phyloP scores from a whole-genome alignment of 768 basidiomycete species.

The Termitomyces sp. region DNA sequence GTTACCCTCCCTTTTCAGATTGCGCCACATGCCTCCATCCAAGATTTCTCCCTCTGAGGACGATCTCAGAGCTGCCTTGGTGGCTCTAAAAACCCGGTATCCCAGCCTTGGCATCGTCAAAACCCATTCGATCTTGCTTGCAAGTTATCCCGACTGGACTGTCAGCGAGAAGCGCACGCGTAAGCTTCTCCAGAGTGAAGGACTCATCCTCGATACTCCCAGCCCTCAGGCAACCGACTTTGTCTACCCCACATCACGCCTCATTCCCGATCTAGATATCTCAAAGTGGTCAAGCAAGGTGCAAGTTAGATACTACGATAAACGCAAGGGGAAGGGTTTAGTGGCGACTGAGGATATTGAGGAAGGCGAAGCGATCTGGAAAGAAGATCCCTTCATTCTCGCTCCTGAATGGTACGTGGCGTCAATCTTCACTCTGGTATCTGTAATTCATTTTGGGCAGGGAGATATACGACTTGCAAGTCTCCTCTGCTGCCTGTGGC shows the following conservation, averaged over 20 bases:
- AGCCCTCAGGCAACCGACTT: slow-evolving; percentile 16
- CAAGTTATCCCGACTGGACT: slow-evolving; percentile 61
- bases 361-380: slow-evolving; percentile 78
- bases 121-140: slow-evolving; percentile 60
- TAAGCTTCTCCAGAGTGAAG: slow-evolving; percentile 64
- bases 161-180: slow-evolving; percentile 83
- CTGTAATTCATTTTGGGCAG: slow-evolving; percentile 31
- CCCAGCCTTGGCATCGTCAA: slow-evolving; percentile 71
- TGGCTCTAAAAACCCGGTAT: slow-evolving; percentile 51
- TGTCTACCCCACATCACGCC: slow-evolving; percentile 56
- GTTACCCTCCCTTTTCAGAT: background rate
- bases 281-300: slow-evolving; percentile 61
- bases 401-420: slow-evolving; percentile 72
- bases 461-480: slow-evolving; percentile 75
- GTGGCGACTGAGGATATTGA: slow-evolving; percentile 65
- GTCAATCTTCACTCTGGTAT: background rate
- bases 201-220: slow-evolving; percentile 35
- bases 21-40: slow-evolving; percentile 15
- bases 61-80: slow-evolving; percentile 54
- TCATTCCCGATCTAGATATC: slow-evolving; percentile 64
- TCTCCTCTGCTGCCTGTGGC: slow-evolving; percentile 57
- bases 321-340: slow-evolving; percentile 79
- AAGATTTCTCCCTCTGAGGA: slow-evolving; percentile 54
- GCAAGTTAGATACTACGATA: slow-evolving; percentile 63
- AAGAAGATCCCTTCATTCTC: slow-evolving; percentile 77